phyloP scores from a whole-genome alignment of 2,329 filamentous ascomycete species.

The Lachnellula hyalina region DNA sequence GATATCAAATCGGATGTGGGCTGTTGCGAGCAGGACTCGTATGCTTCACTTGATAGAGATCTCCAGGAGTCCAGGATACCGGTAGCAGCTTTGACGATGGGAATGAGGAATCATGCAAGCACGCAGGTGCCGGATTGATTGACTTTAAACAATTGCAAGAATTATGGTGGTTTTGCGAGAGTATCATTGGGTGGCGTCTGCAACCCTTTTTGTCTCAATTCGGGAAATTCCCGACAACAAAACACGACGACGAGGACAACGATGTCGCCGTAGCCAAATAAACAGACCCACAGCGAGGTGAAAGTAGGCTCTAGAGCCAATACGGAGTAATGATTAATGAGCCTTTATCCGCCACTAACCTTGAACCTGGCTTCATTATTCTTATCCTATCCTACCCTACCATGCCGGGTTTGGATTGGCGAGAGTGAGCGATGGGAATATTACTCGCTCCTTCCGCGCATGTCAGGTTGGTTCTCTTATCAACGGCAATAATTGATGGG shows the following conservation, averaged over 20 bases:
- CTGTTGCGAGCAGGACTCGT: constrained; percentile 7
- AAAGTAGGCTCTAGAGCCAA: not conserved
- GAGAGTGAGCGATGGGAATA: not conserved
- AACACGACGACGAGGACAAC: not conserved
- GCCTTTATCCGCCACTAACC: constrained; percentile 8
- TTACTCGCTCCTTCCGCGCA: no score
- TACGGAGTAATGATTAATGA: not conserved
- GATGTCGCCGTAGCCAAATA: constrained; percentile 3
- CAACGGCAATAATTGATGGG: no score
- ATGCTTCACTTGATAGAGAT: not conserved
- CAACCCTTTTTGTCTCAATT: constrained; percentile 2
- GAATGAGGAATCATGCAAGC: not conserved
- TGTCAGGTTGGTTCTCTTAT: no score
- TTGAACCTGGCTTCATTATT: constrained; percentile 10
- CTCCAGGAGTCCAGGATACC: not conserved
- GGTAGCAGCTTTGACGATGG: not conserved
- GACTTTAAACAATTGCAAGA: not conserved
- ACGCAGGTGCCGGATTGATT: not conserved
- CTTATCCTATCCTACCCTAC: not conserved
- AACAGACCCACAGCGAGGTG: no score
- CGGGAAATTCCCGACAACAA: not conserved
- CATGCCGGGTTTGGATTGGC: constrained; percentile 1
- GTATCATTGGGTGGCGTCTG: constrained; percentile 6
- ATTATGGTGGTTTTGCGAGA: not conserved
- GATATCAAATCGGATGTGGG: constrained; percentile 11